A percentile compares a stretch with the other conserved stretches of the same genome.
These are phyloP conservation scores for Tuber microsphaerosporum DNA, from an alignment of 495 filamentous ascomycete species.

Conservation along the genomic window DNA sequence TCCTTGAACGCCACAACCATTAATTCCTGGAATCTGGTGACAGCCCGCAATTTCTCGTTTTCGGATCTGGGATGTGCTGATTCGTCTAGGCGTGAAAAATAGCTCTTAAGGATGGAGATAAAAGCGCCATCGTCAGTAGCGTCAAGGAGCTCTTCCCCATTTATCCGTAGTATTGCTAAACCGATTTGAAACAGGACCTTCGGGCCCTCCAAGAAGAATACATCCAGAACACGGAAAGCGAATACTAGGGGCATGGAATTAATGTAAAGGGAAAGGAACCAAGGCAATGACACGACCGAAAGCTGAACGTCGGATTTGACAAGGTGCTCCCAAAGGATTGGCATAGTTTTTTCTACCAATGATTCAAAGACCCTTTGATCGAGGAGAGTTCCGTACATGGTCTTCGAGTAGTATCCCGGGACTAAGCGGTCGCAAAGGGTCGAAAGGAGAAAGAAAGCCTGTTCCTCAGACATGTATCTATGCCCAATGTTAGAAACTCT, in stretches of 20 bases:
- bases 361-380: conserved; percentile 97
- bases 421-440: conserved; percentile 85
- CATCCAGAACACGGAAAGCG: conserved; percentile 89
- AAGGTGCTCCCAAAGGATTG: conserved; percentile 94
- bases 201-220: conserved; percentile 96
- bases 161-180: conserved; percentile 90
- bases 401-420: conserved; percentile 93
- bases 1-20: conserved; percentile 99
- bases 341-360: conserved; percentile 96
- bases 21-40: conserved; percentile 92
- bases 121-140: conserved; percentile 92
- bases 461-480: conserved; percentile 90
- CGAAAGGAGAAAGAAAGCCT: conserved; percentile 92
- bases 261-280: conserved; percentile 97
- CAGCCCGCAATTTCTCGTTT: conserved; percentile 82
- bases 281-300: conserved; percentile 95
- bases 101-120: conserved; percentile 89
- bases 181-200: conserved; percentile 97
- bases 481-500: background rate
- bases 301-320: conserved; percentile 92
- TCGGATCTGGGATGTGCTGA: conserved; percentile 91
- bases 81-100: conserved; percentile 88
- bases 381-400: conserved; percentile 95
- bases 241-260: conserved; percentile 98
- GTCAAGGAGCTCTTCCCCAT: conserved; percentile 94